Evolutionary conservation across 768 basidiomycete genomes (phyloP), one percentile per base, ranked within the genome.

Genomic region (Mrakia gelida): DNA sequence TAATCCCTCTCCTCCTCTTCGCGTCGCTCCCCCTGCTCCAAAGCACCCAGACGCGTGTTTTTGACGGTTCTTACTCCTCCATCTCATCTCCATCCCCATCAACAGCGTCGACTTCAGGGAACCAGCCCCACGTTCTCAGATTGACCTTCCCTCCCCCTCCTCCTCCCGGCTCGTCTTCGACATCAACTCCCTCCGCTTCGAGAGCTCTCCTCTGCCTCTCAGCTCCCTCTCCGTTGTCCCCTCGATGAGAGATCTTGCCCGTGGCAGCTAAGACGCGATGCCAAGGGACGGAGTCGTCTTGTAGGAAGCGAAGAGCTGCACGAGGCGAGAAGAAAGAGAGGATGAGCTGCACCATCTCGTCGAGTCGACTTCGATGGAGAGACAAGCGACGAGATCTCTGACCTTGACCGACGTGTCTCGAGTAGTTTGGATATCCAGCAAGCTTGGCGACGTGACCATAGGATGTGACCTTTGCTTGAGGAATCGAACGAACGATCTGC

Each of bases 341-440:
- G 43, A 16, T 38, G 28, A 65, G 63, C 32, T 38, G 6, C 38
- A n/a, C 41, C 15, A 26, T 34, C 28, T 62, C 32, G 3, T 30
- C 32, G 61, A 18, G 10, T 16, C 21, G n/a, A 34, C 28, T 32
- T 26, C 9, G n/a, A n/a, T n/a, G n/a, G n/a, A n/a, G n/a, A n/a
- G n/a, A n/a, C n/a, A 41, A 21, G 43, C 7, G 62, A 49, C n/a
- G 34, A 8, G 45, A 13, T 34, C 16, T 23, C 85, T 73, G 79
- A 91, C 92, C 92, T 87, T 92, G 91, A 7, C 92, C 92, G 38
- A 94, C 92, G 80, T 92, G 92, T 68, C 92, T 87, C 6, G 92
- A 89, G 84, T 94, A 88, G 34, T 86, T 87, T 0, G 92, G 92
- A 90, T 91, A 92, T 26, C 91, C 91, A 75, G 92, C 87, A 32